Evolutionary conservation across 805 yeast species (phyloP).

Genomic region (Lipomyces anomalus): DNA sequence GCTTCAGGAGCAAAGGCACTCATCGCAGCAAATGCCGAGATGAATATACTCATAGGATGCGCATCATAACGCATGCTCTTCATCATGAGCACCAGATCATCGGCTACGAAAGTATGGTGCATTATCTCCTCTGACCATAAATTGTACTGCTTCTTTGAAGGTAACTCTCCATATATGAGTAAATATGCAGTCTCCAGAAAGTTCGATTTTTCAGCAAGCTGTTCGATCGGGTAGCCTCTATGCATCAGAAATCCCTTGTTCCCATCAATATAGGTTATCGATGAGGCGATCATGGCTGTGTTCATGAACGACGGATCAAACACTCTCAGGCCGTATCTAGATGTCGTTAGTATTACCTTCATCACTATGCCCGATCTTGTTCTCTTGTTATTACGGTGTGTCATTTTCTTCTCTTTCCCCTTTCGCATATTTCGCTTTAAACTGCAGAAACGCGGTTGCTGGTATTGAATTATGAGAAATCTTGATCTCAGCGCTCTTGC

Average conservation of each 20-base stretch:
- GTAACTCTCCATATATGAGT: conserved; percentile 23
- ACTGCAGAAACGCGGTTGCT: conserved; percentile 20
- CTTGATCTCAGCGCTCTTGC: conserved; percentile 15
- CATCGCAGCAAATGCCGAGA: conserved; percentile 22
- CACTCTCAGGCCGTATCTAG: conserved; percentile 21
- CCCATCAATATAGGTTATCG: conserved; percentile 22
- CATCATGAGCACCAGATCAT: conserved; percentile 16
- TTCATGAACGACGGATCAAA: conserved; percentile 22
- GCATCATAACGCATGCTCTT: conserved; percentile 22
- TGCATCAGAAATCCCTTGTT: conserved; percentile 23
- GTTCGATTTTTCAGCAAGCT: conserved; percentile 19
- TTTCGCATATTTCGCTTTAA: conserved; percentile 16
- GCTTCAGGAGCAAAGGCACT: conserved; percentile 24
- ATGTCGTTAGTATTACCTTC: too few species aligned
- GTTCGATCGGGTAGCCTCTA: conserved; percentile 24
- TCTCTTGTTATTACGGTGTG: too few species aligned
- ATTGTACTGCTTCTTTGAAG: conserved; percentile 10
- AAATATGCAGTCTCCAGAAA: conserved; percentile 23
- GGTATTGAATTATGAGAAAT: conserved; percentile 21
- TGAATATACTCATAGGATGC: conserved; percentile 22
- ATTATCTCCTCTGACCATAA: conserved; percentile 21
- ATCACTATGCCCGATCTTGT: too few species aligned
- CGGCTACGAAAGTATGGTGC: conserved; percentile 23
- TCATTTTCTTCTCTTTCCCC: conserved; percentile 19
- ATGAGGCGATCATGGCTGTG: conserved; percentile 23